Base-by-base conservation (phyloP, 192 early-diverging fungal species). In the Bifiguratus adelaidae region DNA sequence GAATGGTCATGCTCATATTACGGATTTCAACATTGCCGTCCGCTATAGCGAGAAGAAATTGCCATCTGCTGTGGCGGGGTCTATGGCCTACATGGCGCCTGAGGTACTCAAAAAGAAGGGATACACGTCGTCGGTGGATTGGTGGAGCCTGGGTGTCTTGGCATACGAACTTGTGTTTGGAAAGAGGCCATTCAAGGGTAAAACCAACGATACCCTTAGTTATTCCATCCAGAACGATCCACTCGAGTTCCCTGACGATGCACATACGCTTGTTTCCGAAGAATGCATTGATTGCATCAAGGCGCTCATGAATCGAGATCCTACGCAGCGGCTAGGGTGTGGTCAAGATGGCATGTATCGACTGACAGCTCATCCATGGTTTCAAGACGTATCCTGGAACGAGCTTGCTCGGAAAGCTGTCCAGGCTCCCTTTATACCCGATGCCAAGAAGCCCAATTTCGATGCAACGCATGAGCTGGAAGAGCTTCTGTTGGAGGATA, bases 401-500 rank as follows among this genome's bases (percentile, higher is more conserved):
- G 59, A 58, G 36, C 71, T 93, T 20, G 78, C 77, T 27, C 55
- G 69, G 24, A 85, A 81, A 60, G 65, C 80, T 42, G 65, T 76
- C 1, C 53, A 48, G 3, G 86, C 92, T 23, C 78, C 87, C 5
- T 95, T 90, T 57, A 68, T 81, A n/a, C 90, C 92, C 37, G 80
- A 82, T 64, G 80, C 74, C 41, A 89, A 93, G 56, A 66, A 78
- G 16, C 81, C 88, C 36, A 98, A 98, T 56, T 97, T 95, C 63
- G 95, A 98, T 71, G 88, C 89, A 6, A 88, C 91, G 20, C 82
- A 95, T 55, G 95, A 99, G 36, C 62, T 99, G 18, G 93, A 99
- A 49, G 95, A 99, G 53, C 76, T 97, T 23, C 63, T 99, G 30
- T 69, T 99, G n/a, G 93, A 99, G 55, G 94, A 95, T 25, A 91